Conservation (phyloP, 2,329 filamentous ascomycete species). For the Colletotrichum navitas region DNA sequence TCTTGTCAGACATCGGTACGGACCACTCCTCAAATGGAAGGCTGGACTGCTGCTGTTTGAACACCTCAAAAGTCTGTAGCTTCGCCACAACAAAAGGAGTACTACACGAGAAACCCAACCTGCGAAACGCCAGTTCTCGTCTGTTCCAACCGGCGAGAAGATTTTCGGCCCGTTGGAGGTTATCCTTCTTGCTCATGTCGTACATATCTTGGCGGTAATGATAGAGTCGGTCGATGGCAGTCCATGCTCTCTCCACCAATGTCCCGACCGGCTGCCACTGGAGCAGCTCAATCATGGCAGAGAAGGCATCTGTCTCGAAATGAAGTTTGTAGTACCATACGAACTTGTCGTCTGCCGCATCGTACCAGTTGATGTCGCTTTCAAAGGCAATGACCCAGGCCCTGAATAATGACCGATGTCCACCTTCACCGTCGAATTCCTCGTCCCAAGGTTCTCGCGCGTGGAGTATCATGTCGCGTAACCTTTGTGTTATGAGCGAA, state of each 20-base stretch:
- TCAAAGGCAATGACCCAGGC: not conserved
- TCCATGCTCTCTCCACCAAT: conserved; percentile 68
- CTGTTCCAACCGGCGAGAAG: no score
- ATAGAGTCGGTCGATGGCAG: conserved; percentile 60
- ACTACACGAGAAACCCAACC: no score
- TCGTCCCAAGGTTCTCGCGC: no score
- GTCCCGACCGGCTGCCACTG: conserved; percentile 59
- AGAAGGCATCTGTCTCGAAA: conserved; percentile 68
- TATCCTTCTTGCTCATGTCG: conserved; percentile 60
- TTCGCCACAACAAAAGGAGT: no score
- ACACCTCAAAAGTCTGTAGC: no score
- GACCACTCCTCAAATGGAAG: not conserved
- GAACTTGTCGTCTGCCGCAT: conserved; percentile 60
- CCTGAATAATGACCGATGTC: no score
- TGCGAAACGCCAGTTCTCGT: no score
- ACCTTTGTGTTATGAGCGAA: no score
- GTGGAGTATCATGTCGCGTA: no score
- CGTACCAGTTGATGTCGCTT: conserved; percentile 60
- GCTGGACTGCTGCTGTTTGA: not conserved
- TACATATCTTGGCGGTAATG: conserved; percentile 62
- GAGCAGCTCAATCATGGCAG: conserved; percentile 67
- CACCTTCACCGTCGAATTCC: no score
- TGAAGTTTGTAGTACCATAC: conserved; percentile 67
- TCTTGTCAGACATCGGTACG: not conserved
- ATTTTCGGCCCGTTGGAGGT: conserved; percentile 54